Percentiles rank a stretch among this genome's conserved stretches.
Conservation (phyloP, 495 filamentous ascomycete genomes). For the Lophium mytilinum region DNA sequence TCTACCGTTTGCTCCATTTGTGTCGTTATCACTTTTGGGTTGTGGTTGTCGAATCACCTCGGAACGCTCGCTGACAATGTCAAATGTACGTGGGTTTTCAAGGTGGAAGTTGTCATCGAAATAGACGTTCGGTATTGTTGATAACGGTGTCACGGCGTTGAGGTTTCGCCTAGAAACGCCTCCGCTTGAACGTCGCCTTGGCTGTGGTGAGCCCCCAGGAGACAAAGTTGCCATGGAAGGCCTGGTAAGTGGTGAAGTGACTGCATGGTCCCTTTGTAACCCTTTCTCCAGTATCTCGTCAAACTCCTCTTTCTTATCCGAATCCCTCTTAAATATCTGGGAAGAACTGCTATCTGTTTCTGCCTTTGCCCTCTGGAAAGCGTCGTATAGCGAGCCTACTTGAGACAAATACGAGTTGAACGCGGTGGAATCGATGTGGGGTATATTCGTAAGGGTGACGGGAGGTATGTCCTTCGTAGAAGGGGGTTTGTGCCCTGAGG, state of each 20-base stretch:
- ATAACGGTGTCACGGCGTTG: conserved; percentile 71
- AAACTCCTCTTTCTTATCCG: conserved; percentile 46
- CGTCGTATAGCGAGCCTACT: conserved; percentile 74
- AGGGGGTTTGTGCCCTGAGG: conserved; percentile 67
- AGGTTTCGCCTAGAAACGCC: conserved; percentile 42
- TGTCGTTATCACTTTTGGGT: conserved; percentile 45
- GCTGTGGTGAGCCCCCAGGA: conserved; percentile 42
- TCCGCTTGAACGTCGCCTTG: conserved; percentile 45
- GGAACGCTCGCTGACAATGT: conserved; percentile 91
- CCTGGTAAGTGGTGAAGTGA: conserved; percentile 13
- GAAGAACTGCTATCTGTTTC: conserved; percentile 46
- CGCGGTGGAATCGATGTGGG: conserved; percentile 65
- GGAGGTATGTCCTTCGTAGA: conserved; percentile 92
- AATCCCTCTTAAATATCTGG: conserved; percentile 31
- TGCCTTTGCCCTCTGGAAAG: conserved; percentile 68
- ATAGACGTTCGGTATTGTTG: conserved; percentile 86
- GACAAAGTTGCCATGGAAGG: conserved; percentile 29
- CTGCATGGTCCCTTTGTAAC: conserved; percentile 6
- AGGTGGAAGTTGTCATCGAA: conserved; percentile 93
- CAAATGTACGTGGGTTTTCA: conserved; percentile 93
- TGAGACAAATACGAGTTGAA: conserved; percentile 80
- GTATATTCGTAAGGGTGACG: conserved; percentile 84
- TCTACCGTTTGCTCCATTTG: conserved; percentile 53
- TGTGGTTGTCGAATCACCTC: conserved; percentile 72
- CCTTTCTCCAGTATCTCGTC: conserved; percentile 37